These are phyloP conservation scores for Phytophthora colocasiae DNA, from an alignment of 352 stramenopile genomes.

Conservation along the genomic window DNA sequence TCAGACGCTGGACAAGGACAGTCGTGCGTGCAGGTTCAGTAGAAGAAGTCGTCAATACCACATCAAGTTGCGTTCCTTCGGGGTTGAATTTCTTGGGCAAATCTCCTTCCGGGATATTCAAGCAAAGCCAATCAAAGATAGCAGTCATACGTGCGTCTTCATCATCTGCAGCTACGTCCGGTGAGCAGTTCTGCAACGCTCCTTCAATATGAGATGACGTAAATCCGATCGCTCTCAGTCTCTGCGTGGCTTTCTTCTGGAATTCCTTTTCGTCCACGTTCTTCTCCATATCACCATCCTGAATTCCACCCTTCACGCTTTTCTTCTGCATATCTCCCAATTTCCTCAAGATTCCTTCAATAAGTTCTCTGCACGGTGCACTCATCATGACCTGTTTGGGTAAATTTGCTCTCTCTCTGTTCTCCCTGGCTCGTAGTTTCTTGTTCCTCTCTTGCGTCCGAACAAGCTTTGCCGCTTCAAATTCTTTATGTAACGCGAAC, in stretches of 20 bases:
- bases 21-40: conserved; percentile 26
- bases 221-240: conserved; percentile 69
- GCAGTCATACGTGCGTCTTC: conserved; percentile 25
- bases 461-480: conserved; percentile 65
- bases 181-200: conserved; percentile 45
- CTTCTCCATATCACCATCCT: conserved; percentile 9
- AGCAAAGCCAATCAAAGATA: conserved; percentile 84
- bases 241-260: conserved; percentile 29
- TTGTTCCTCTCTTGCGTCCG: conserved; percentile 74
- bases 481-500: conserved; percentile 80
- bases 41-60: conserved; percentile 50
- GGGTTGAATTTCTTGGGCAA: conserved; percentile 89
- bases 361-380: conserved; percentile 80
- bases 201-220: conserved; percentile 51
- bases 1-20: conserved; percentile 73
- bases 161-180: conserved; percentile 16
- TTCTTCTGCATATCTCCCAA: conserved; percentile 41
- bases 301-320: background rate
- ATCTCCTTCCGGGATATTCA: conserved; percentile 78
- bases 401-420: conserved; percentile 91
- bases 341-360: conserved; percentile 84
- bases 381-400: conserved; percentile 93
- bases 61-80: conserved; percentile 90
- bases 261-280: conserved; percentile 28
- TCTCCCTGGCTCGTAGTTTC: conserved; percentile 87